Evolutionary conservation across 331 rosid genomes (phyloP).

Genomic region (Malus hybrid): DNA sequence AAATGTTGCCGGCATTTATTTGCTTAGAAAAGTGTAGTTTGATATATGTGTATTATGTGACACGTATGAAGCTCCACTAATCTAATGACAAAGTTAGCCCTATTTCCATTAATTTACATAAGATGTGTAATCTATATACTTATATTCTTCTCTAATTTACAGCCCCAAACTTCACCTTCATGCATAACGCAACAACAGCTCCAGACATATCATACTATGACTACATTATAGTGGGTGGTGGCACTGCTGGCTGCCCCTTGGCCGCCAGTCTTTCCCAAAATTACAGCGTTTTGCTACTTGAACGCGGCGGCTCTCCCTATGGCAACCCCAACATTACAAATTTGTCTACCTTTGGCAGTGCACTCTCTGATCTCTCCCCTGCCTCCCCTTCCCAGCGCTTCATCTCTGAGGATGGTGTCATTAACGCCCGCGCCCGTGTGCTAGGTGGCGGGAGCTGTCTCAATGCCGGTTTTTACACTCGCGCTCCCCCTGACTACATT

Average conservation of each 20-base stretch:
- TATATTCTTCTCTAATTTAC: not conserved
- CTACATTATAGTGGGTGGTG: slow-evolving; percentile 83
- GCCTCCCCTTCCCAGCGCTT: slow-evolving; percentile 80
- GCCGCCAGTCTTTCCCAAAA: slow-evolving; percentile 80
- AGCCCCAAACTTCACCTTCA: slow-evolving; percentile 46
- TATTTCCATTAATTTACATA: not conserved
- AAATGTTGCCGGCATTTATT: not conserved
- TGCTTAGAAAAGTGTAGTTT: not conserved
- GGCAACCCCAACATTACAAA: slow-evolving; percentile 71
- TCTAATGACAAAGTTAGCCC: too few species aligned
- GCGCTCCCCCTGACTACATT: slow-evolving; percentile 44
- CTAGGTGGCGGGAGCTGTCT: slow-evolving; percentile 70
- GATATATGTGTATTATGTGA: not conserved
- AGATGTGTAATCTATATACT: not conserved
- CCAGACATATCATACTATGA: slow-evolving; percentile 47
- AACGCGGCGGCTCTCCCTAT: slow-evolving; percentile 80
- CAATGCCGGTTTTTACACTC: slow-evolving; percentile 82
- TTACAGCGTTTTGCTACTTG: slow-evolving; percentile 57
- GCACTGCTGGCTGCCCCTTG: slow-evolving; percentile 85
- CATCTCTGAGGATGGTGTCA: slow-evolving; percentile 76
- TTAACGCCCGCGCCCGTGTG: slow-evolving; percentile 76
- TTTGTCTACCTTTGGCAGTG: slow-evolving; percentile 47
- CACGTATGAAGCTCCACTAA: too few species aligned
- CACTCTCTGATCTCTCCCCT: slow-evolving; percentile 55
- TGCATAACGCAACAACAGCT: slow-evolving; percentile 50